phyloP scores from a whole-genome alignment of 768 basidiomycete species.

The Boletus rubropictus region DNA sequence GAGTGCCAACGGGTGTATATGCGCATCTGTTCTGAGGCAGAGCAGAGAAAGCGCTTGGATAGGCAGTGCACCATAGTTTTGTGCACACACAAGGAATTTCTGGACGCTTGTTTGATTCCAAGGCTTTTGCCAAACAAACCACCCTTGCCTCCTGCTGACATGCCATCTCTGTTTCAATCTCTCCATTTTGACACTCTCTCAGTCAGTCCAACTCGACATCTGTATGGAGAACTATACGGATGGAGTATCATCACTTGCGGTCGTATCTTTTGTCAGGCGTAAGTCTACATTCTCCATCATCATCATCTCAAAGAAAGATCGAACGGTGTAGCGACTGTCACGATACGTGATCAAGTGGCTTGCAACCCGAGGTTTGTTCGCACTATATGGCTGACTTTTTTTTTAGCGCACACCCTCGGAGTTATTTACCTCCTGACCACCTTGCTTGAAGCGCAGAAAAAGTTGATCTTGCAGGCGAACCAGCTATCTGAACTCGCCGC shows the following conservation, averaged over 20 bases:
- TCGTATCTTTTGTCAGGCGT: slow-evolving; percentile 14
- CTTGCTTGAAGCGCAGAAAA: slow-evolving; percentile 1
- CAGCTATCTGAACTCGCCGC: neutral
- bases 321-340: neutral
- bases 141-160: no score
- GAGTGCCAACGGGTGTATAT: slow-evolving; percentile 44
- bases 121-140: neutral
- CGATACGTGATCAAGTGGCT: neutral
- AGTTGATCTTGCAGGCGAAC: neutral
- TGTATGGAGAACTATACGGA: slow-evolving; percentile 9
- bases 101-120: neutral
- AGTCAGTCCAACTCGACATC: slow-evolving; percentile 6
- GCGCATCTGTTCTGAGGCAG: neutral
- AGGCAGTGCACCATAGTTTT: slow-evolving; percentile 13
- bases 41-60: slow-evolving; percentile 11
- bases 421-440: neutral
- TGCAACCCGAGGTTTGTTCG: neutral
- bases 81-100: no score
- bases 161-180: neutral
- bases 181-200: slow-evolving; percentile 4
- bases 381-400: neutral
- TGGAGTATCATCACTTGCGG: slow-evolving; percentile 4
- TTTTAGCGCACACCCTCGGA: neutral
- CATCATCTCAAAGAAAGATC: slow-evolving; percentile 2
- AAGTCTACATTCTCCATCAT: no score